Evolutionary conservation across 179 eudicot species (phyloP).

Genomic region (Spinacia oleracea): DNA sequence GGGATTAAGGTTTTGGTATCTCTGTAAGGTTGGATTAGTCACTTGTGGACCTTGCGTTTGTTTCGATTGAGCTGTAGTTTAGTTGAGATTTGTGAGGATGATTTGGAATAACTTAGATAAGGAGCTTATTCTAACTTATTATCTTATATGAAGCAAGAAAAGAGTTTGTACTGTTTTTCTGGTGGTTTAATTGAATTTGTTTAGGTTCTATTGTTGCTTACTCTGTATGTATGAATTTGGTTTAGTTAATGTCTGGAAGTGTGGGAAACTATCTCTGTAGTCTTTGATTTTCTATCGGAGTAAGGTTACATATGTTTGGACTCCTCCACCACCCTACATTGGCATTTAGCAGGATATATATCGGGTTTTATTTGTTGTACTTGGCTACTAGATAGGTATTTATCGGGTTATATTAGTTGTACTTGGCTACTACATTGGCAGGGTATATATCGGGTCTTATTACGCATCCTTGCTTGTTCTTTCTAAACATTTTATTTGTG

Average conservation of each 20-base stretch:
- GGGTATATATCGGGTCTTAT: not conserved
- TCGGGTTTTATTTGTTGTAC: not conserved
- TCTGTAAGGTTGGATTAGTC: not conserved
- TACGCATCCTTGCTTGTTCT: not conserved
- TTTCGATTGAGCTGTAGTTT: constrained; percentile 9
- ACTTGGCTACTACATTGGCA: too few relatives aligned
- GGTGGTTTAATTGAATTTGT: not conserved
- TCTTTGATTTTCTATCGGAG: not conserved
- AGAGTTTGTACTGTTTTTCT: not conserved
- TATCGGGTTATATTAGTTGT: not conserved
- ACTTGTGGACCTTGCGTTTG: not conserved
- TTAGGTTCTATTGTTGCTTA: not conserved
- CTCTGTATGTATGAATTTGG: not conserved
- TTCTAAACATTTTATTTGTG: not conserved
- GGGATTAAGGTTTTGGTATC: not conserved
- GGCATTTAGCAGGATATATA: not conserved
- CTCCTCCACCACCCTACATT: not conserved
- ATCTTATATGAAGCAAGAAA: not conserved
- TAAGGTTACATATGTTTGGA: not conserved
- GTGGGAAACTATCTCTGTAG: not conserved
- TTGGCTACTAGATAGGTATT: too few relatives aligned
- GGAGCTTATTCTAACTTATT: not conserved
- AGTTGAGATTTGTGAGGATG: constrained; percentile 3
- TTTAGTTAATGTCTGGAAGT: not conserved
- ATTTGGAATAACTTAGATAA: not conserved